Evolutionary conservation across 139 green algal species (phyloP).

Genomic region (Chlamydomonas sp.): DNA sequence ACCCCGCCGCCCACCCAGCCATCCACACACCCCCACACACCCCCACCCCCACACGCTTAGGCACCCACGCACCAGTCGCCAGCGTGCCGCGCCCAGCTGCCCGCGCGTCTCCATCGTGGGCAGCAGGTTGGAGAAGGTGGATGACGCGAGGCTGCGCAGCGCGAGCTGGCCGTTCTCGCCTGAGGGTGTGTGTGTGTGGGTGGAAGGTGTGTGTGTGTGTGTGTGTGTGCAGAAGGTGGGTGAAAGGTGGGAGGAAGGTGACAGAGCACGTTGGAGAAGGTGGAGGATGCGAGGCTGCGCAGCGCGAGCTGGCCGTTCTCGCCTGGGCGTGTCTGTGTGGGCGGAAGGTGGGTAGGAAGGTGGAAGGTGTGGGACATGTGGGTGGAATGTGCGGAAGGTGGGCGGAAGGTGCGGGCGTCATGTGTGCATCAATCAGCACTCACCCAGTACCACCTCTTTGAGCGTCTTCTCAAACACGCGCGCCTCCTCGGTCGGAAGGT

Average conservation of each 20-base stretch:
- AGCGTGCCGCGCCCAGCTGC: slow-evolving; percentile 62
- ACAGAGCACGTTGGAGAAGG: neutral
- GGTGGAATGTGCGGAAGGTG: neutral
- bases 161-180: slow-evolving; percentile 87
- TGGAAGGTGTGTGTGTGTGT: neutral
- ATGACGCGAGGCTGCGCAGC: slow-evolving; percentile 74
- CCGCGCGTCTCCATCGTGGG: slow-evolving; percentile 92
- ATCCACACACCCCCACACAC: too few species aligned
- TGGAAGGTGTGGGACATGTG: neutral
- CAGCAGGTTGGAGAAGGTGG: slow-evolving; percentile 81
- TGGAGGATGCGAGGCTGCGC: neutral
- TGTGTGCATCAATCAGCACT: neutral
- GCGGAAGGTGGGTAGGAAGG: neutral
- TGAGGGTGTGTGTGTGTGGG: slow-evolving; percentile 7
- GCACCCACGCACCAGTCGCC: slow-evolving; percentile 81
- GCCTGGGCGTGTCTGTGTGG: neutral
- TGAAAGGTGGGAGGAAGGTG: neutral
- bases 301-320: neutral
- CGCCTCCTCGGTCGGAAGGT: slow-evolving; percentile 63
- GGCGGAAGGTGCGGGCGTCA: neutral
- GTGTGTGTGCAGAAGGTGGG: neutral
- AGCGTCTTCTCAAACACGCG: slow-evolving; percentile 89
- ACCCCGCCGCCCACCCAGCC: too few species aligned
- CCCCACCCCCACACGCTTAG: too few species aligned
- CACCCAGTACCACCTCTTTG: slow-evolving; percentile 69